phyloP scores from a whole-genome alignment of 495 filamentous ascomycete species.

The Aspergillus sclerotioniger region DNA sequence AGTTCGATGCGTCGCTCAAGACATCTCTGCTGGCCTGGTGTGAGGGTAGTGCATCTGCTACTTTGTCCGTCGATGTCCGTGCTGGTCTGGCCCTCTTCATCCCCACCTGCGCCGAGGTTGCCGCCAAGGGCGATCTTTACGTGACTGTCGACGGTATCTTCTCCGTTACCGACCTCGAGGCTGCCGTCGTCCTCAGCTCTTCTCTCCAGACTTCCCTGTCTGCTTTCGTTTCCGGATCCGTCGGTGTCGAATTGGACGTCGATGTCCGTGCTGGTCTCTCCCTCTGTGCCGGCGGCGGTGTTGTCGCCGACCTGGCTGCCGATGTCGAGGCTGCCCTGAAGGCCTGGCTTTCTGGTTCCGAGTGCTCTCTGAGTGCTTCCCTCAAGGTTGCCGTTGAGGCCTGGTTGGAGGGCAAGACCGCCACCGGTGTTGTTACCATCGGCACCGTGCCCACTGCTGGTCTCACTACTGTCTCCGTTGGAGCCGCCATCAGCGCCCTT shows the following conservation, averaged over 20 bases:
- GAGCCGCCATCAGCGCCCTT: constrained; percentile 33
- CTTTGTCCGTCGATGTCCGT: constrained; percentile 25
- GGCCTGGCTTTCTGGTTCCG: constrained; percentile 29
- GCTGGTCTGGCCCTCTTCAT: constrained; percentile 38
- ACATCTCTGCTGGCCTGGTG: constrained; percentile 33
- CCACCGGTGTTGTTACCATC: constrained; percentile 29
- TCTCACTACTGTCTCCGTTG: constrained; percentile 35
- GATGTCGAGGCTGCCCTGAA: constrained; percentile 36
- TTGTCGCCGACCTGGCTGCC: constrained; percentile 31
- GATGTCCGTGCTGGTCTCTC: constrained; percentile 36
- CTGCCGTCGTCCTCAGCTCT: constrained; percentile 34
- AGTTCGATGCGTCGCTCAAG: constrained; percentile 29
- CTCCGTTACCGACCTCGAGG: constrained; percentile 24
- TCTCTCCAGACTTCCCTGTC: constrained; percentile 32
- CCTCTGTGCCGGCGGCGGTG: constrained; percentile 40
- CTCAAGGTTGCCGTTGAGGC: constrained; percentile 35
- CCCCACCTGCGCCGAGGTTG: constrained; percentile 35
- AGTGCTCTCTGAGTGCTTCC: constrained; percentile 31
- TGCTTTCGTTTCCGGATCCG: constrained; percentile 27
- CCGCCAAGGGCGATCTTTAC: constrained; percentile 38
- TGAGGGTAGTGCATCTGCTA: constrained; percentile 22
- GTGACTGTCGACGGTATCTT: constrained; percentile 46
- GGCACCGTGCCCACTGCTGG: constrained; percentile 30
- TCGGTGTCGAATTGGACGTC: constrained; percentile 22
- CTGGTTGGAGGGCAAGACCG: constrained; percentile 36